Percentiles rank a stretch among this genome's conserved stretches.
Evolutionary conservation across 306 rosid species (phyloP).

Genomic region (Cucumis cinereus): DNA sequence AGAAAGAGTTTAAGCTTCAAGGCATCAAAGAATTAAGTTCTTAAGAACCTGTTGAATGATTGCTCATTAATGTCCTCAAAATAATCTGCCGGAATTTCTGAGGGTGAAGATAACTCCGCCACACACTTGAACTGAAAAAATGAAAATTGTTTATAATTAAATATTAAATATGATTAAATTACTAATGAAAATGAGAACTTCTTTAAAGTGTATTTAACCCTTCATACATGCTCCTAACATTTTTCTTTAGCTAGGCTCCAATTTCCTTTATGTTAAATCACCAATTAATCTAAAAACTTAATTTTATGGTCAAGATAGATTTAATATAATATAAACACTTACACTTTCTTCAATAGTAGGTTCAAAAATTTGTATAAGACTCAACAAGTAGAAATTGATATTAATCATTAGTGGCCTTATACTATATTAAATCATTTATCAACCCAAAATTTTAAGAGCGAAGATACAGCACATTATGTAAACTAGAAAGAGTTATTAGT

Average conservation of each 20-base stretch:
- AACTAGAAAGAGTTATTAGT: background rate
- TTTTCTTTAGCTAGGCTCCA: background rate
- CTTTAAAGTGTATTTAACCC: too few species aligned
- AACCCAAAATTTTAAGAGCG: too few species aligned
- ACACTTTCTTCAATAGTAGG: too few species aligned
- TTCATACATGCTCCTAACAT: background rate
- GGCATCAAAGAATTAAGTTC: background rate
- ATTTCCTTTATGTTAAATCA: too few species aligned
- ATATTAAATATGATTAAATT: background rate
- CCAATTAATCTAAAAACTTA: too few species aligned
- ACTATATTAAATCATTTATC: too few species aligned
- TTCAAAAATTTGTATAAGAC: too few species aligned
- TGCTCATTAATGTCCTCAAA: slow-evolving; percentile 19
- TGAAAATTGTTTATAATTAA: background rate
- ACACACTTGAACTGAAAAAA: slow-evolving; percentile 23
- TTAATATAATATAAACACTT: too few species aligned
- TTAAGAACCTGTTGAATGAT: slow-evolving; percentile 3
- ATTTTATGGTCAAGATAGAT: too few species aligned
- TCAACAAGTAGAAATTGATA: too few species aligned
- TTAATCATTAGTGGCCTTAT: too few species aligned
- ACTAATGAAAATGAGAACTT: too few species aligned
- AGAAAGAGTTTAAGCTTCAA: background rate
- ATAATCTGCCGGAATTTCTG: slow-evolving; percentile 28
- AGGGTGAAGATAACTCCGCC: slow-evolving; percentile 12
- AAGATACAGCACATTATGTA: background rate